Conservation (phyloP, 805 yeast genomes). For the Hanseniaspora meyeri region DNA sequence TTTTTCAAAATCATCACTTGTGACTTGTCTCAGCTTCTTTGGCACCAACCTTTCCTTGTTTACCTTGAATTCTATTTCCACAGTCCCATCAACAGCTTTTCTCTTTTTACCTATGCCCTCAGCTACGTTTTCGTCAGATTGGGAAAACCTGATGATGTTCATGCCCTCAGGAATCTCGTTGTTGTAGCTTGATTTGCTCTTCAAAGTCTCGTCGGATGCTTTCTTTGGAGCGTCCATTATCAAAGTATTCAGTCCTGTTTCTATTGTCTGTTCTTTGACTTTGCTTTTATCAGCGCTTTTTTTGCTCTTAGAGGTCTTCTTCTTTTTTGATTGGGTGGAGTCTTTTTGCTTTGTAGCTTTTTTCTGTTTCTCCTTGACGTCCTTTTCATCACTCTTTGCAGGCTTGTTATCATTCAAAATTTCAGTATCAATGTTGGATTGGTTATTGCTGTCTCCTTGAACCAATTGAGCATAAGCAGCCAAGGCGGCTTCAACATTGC, state of each 20-base stretch:
- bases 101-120: not conserved
- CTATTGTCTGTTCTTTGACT: not conserved
- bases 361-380: not conserved
- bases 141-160: not conserved
- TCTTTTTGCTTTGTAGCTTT: not conserved
- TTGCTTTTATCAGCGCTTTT: not conserved
- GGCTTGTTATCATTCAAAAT: not conserved
- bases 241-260: conserved; percentile 1
- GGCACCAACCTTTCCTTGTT: conserved; percentile 17
- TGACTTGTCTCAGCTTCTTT: conserved; percentile 12
- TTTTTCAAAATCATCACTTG: conserved; percentile 15
- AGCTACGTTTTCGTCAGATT: not conserved
- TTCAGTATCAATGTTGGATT: not conserved
- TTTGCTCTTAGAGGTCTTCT: not conserved
- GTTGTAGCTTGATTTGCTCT: not conserved
- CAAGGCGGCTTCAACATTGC: not conserved
- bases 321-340: not conserved
- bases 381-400: not conserved
- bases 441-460: not conserved
- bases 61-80: conserved; percentile 12
- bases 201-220: not conserved
- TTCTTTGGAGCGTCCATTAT: not conserved
- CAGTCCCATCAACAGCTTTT: not conserved
- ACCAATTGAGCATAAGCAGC: not conserved
- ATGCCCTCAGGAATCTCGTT: not conserved